Conservation (phyloP, 2,329 filamentous ascomycete species). For the Rhynchosporium secalis region DNA sequence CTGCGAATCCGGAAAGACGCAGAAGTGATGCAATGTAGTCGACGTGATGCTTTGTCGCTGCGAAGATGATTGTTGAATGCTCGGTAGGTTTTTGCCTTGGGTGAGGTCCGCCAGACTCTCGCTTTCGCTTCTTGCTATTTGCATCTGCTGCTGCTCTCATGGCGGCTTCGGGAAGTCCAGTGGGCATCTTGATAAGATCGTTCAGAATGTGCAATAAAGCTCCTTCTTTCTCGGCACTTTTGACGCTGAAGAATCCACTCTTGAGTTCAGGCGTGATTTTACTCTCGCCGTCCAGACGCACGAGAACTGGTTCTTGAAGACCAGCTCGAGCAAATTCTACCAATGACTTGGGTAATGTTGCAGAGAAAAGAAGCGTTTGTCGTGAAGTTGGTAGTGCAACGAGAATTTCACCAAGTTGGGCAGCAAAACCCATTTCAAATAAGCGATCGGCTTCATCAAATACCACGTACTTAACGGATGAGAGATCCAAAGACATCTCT, state of each 20-base stretch:
- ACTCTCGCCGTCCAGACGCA: conserved; percentile 89
- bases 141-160: conserved; percentile 30
- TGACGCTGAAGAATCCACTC: conserved; percentile 91
- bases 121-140: conserved; percentile 71
- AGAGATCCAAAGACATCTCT: conserved; percentile 91
- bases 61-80: conserved; percentile 92
- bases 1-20: conserved; percentile 77
- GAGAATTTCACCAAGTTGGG: conserved; percentile 89
- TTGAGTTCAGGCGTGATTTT: conserved; percentile 97
- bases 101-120: conserved; percentile 53
- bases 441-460: conserved; percentile 97
- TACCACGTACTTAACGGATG: conserved; percentile 88
- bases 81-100: conserved; percentile 73
- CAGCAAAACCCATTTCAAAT: conserved; percentile 98
- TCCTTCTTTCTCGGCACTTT: conserved; percentile 90
- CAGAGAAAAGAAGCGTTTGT: conserved; percentile 93
- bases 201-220: conserved; percentile 85
- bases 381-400: conserved; percentile 80
- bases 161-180: conserved; percentile 58
- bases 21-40: conserved; percentile 87
- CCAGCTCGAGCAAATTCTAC: conserved; percentile 96
- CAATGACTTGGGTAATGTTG: conserved; percentile 87
- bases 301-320: conserved; percentile 85
- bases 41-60: conserved; percentile 94
- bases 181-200: conserved; percentile 89